phyloP scores from a whole-genome alignment of 2,329 filamentous ascomycete species.

The Scopulariopsis brevicaulis region DNA sequence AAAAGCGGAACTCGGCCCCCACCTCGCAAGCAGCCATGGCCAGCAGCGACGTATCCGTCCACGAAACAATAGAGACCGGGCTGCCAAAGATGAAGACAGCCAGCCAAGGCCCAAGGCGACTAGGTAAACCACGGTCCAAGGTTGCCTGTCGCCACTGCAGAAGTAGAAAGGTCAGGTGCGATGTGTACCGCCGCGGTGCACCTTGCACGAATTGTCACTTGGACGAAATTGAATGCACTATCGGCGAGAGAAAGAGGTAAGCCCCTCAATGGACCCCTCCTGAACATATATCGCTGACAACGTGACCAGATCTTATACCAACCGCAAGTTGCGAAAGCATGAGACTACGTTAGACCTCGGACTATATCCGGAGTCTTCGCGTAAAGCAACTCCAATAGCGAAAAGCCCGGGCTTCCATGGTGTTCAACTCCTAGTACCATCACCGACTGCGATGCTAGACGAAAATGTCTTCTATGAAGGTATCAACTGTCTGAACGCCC shows the following conservation, averaged over 20 bases:
- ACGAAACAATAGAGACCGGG: neutral
- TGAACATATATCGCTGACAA: neutral
- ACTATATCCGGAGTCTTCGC: neutral
- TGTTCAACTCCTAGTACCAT: neutral
- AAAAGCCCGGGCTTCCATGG: too few relatives aligned
- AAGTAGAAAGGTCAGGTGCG: neutral
- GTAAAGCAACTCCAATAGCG: neutral
- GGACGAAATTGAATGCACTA: neutral
- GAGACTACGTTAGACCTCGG: neutral
- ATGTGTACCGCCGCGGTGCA: neutral
- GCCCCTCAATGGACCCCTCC: neutral
- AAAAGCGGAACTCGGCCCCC: neutral
- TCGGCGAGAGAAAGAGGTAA: neutral
- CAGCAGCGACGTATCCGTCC: neutral
- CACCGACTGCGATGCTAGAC: neutral
- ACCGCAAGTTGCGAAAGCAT: neutral
- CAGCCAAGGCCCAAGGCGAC: neutral
- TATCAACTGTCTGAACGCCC: neutral
- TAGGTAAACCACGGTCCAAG: neutral
- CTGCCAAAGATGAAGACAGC: neutral
- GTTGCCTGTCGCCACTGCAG: neutral
- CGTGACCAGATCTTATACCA: neutral
- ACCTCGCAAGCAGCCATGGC: neutral
- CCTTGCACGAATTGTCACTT: neutral
- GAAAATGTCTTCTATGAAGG: neutral